Evolutionary conservation across 441 rosid genomes (phyloP), one percentile per base, ranked within the genome.

Genomic region (Pelargonium myrrhifolium): DNA sequence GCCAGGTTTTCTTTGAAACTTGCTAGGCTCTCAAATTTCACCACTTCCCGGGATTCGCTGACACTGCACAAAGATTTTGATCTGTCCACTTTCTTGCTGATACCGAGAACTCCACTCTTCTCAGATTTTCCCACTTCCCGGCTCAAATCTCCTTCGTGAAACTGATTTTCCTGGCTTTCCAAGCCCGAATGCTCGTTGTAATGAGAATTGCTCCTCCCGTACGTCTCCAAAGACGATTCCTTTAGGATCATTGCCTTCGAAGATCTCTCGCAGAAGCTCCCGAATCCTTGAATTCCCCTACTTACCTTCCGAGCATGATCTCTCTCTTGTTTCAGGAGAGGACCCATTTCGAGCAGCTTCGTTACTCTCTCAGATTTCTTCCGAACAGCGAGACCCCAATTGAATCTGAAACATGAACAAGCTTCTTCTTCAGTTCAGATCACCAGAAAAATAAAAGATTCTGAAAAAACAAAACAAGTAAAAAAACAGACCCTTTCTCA

Each of bases 301-400:
- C 90, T 85, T 12, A 93, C 76, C 79, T 85, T 92, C 68, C 97
- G 84, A 58, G 98, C 87, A 71, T 88, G 79, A 45, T 81, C 80
- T 68, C 93, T 87, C 69, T 93, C 99, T 69, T 85, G 92, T 71
- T 79, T 89, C 40, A 86, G 82, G 24, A 90, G 76, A 39, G 78
- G 68, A 28, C 86, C 93, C 68, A 85, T 81, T 77, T 84, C 88
- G 3, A 93, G 86, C 70, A 90, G 70, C 80, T 80, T 84, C 72
- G 85, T 6, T 12, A 86, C 76, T 75, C 87, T 86, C 65, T 86
- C 90, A 1, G 96, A 80, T 82, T 90, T 90, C 84, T 78, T 90
- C 67, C 95, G 77, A 37, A 90, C 96, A 55, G 84, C 72, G 55
- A 93, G 72, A 7, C 99, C 99, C 99, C 99, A 93, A 45, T 93